Conservation (phyloP, 345 rosid species). For the Citrus sinensis region DNA sequence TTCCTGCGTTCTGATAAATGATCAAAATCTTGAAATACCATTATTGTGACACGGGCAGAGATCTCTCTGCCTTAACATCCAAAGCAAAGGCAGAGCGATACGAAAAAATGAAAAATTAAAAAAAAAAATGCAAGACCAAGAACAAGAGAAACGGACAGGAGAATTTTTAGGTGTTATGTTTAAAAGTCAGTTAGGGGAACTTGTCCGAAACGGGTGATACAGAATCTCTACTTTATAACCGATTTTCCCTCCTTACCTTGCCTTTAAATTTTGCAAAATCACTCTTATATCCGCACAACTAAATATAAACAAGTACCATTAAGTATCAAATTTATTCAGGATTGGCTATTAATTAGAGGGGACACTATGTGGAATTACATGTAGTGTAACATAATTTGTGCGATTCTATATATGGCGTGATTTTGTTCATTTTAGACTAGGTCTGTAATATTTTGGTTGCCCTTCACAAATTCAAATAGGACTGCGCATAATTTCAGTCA, state of each 20-base stretch:
- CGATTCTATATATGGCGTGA: no score
- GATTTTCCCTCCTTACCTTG: constrained; percentile 28
- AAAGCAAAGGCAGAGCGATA: constrained; percentile 52
- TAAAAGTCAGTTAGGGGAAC: constrained; percentile 27
- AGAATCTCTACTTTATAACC: constrained; percentile 18
- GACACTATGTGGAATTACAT: neutral
- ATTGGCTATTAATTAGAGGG: neutral
- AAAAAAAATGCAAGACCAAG: neutral
- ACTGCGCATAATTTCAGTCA: neutral
- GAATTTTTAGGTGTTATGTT: constrained; percentile 45
- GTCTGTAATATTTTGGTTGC: neutral
- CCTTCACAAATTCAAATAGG: neutral
- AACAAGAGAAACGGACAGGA: constrained; percentile 53
- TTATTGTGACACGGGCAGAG: constrained; percentile 33
- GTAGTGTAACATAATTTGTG: no score
- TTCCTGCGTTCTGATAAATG: constrained; percentile 61
- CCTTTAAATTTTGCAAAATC: neutral
- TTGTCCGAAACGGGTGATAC: constrained; percentile 13
- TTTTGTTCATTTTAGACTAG: no score
- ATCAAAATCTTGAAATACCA: constrained; percentile 95
- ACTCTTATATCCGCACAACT: neutral
- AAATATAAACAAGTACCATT: neutral
- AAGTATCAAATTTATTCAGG: neutral
- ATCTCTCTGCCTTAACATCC: constrained; percentile 54
- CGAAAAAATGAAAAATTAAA: neutral